These are phyloP conservation scores for Phytophthora cryptogea DNA, from an alignment of 352 stramenopile genomes.

Conservation along the genomic window DNA sequence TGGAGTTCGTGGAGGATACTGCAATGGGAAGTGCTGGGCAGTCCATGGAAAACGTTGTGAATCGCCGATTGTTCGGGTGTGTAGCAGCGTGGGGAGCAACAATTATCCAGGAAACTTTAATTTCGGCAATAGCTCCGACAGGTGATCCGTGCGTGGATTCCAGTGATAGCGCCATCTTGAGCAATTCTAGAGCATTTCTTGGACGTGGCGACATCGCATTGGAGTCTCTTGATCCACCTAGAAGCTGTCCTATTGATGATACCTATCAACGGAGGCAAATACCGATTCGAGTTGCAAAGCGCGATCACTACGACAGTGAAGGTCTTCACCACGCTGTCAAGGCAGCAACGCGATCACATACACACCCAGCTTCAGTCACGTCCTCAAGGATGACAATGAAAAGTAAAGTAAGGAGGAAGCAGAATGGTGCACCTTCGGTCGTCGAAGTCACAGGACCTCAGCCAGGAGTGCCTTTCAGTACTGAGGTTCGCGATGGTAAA, in stretches of 20 bases:
- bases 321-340: constrained; percentile 18
- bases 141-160: constrained; percentile 23
- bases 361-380: constrained; percentile 19
- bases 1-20: constrained; percentile 34
- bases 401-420: constrained; percentile 29
- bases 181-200: constrained; percentile 11
- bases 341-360: constrained; percentile 15
- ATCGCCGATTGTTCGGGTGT: constrained; percentile 33
- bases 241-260: constrained; percentile 17
- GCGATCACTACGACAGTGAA: constrained; percentile 22
- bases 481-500: constrained; percentile 5
- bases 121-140: constrained; percentile 27
- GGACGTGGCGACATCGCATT: constrained; percentile 11
- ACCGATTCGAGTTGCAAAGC: constrained; percentile 17
- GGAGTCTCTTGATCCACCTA: constrained; percentile 18
- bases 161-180: constrained; percentile 1
- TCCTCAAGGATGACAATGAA: constrained; percentile 27
- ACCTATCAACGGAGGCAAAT: constrained; percentile 31
- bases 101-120: constrained; percentile 29
- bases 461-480: constrained; percentile 49
- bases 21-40: constrained; percentile 14
- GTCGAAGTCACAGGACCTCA: constrained; percentile 19
- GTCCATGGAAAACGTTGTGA: constrained; percentile 36
- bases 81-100: constrained; percentile 18
- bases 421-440: neutral